phyloP scores from a whole-genome alignment of 2,329 filamentous ascomycete species.

The Fusarium redolens region DNA sequence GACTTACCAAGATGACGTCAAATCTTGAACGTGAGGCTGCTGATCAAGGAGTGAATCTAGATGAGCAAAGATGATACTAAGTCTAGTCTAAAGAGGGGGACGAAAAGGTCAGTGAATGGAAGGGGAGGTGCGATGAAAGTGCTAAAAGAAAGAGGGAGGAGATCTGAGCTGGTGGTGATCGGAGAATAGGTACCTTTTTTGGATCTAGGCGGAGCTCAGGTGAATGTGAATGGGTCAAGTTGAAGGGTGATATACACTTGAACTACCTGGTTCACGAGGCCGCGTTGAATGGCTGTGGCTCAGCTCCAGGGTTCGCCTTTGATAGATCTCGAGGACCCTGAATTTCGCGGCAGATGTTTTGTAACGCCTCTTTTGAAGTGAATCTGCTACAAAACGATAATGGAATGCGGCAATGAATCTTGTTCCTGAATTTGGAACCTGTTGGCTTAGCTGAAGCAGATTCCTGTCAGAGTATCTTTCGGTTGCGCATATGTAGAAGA shows the following conservation, averaged over 20 bases:
- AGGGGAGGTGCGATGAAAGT: slow-evolving; percentile 3
- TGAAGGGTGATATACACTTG: slow-evolving; percentile 18
- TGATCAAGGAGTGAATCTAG: slow-evolving; percentile 7
- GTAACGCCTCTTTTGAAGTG: not conserved
- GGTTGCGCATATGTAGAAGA: slow-evolving; percentile 16
- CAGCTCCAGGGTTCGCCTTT: slow-evolving; percentile 31
- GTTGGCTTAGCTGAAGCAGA: not conserved
- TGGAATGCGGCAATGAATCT: not conserved
- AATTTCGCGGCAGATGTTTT: not conserved
- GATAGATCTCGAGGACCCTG: slow-evolving; percentile 12
- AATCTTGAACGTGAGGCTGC: slow-evolving; percentile 19
- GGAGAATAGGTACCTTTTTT: slow-evolving; percentile 17
- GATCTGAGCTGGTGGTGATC: not conserved
- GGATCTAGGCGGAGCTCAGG: slow-evolving; percentile 6
- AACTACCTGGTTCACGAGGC: slow-evolving; percentile 30
- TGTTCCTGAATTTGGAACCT: not conserved
- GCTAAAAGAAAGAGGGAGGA: not conserved
- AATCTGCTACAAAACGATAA: not conserved
- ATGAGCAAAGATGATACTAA: slow-evolving; percentile 9
- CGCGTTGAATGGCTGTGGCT: slow-evolving; percentile 44
- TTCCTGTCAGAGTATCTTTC: not conserved
- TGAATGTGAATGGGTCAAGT: slow-evolving; percentile 34
- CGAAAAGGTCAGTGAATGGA: not conserved
- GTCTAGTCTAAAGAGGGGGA: slow-evolving; percentile 5
- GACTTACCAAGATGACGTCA: slow-evolving; percentile 46